phyloP scores from a whole-genome alignment of 1,284 basidiomycete species.

The Austropuccinia psidii region DNA sequence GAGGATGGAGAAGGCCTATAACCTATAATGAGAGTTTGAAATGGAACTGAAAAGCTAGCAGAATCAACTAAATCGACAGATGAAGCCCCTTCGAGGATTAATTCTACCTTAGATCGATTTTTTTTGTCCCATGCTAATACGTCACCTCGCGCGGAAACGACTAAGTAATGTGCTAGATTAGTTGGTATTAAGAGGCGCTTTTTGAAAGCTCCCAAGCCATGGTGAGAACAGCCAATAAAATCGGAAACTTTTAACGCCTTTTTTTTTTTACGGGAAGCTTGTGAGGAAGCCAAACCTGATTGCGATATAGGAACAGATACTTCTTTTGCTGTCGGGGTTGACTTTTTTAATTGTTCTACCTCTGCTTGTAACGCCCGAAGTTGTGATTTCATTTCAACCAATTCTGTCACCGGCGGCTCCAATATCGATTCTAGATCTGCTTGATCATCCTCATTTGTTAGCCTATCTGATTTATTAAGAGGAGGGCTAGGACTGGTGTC shows the following conservation, averaged over 20 bases:
- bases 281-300: neutral
- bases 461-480: too few relatives aligned
- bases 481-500: too few relatives aligned
- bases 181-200: constrained; percentile 22
- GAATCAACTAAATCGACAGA: constrained; percentile 30
- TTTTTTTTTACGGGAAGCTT: neutral
- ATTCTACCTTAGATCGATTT: constrained; percentile 3
- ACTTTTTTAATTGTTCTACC: constrained; percentile 2
- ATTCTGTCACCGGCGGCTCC: neutral
- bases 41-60: neutral
- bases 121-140: constrained; percentile 16
- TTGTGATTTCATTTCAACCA: neutral
- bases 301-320: too few relatives aligned
- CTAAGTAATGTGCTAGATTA: neutral
- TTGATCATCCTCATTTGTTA: too few relatives aligned
- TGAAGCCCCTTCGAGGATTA: constrained; percentile 11
- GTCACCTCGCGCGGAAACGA: constrained; percentile 26
- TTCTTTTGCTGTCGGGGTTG: neutral
- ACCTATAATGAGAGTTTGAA: constrained; percentile 20
- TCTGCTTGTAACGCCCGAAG: constrained; percentile 4
- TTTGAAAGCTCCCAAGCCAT: constrained; percentile 21
- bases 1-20: neutral
- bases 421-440: too few relatives aligned
- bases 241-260: neutral
- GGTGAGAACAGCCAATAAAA: neutral